Base-by-base conservation (phyloP, 768 basidiomycete genomes). In the Psilocybe tampanensis region DNA sequence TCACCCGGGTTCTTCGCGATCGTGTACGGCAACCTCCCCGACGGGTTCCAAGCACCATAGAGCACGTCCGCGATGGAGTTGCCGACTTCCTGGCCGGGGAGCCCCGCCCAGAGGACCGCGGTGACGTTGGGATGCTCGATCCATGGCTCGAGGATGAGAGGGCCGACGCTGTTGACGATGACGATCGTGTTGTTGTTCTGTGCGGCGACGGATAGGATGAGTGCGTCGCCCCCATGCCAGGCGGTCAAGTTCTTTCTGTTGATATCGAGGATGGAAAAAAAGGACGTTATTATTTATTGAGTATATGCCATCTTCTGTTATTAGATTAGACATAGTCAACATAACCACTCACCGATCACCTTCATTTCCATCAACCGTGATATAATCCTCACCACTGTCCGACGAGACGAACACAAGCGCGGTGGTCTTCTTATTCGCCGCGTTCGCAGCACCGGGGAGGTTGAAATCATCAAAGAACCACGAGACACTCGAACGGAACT, bases 351-450 rank as follows among this genome's bases (percentile, higher is more conserved):
- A 83, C 81, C 87, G 74, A 66, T 94, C 92, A 26, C 90, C 90
- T 57, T 80, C 78, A 64, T 92, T 94, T 5, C 88, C 89, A 61
- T 90, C 90, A 12, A 92, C 88, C 17, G 84, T 86, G 62, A 92
- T 87, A 66, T 91, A 92, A 15, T 75, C 83, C 73, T 95, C 94
- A 21, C 94, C 94, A 6, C 91, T 93, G 68, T 95, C 89, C 2
- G 90, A 80, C 59, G 86, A 85, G 61, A 94, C 78, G 70, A 94
- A 94, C 9, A 95, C 92, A 39, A 95, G 76, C 1, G 88, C 88
- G 8, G 86, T 86, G 18, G 85, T 84, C 58, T 81, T 79, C 39
- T 66, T 72, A 1, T 73, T 70, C 0, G 79, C 85, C 43, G 78
- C 70, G 44, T 75, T 78, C 5, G 73, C 79, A 8, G 86, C 86